Evolutionary conservation across 1,139 yeast genomes (phyloP).

Genomic region (Kodamaea ohmeri): DNA sequence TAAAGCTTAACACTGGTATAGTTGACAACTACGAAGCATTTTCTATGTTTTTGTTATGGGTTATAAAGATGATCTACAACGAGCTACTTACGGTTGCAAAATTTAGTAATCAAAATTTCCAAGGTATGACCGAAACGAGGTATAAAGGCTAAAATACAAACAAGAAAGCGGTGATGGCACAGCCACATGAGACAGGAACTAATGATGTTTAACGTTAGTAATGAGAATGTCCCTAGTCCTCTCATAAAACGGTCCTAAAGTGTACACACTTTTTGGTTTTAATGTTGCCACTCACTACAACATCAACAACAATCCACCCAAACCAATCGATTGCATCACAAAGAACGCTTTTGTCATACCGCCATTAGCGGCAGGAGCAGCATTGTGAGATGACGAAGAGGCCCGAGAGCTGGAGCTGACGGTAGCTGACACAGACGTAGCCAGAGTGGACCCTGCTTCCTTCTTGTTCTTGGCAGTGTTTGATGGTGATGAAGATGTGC

Average conservation of each 20-base stretch:
- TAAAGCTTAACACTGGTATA: too few relatives aligned
- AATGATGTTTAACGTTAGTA: too few relatives aligned
- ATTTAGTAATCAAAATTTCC: too few relatives aligned
- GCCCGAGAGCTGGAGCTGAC: conserved; percentile 12
- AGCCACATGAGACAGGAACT: too few relatives aligned
- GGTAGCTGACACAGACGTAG: conserved; percentile 11
- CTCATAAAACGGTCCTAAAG: too few relatives aligned
- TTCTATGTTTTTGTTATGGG: too few relatives aligned
- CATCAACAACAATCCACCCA: conserved; percentile 22
- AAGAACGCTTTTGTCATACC: conserved; percentile 18
- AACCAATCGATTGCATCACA: conserved; percentile 19
- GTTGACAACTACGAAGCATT: too few relatives aligned
- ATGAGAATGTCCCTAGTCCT: too few relatives aligned
- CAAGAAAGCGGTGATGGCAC: too few relatives aligned
- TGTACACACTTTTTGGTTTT: too few relatives aligned
- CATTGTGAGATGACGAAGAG: conserved; percentile 11
- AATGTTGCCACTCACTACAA: background rate
- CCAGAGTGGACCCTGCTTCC: conserved; percentile 8
- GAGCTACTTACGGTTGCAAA: too few relatives aligned
- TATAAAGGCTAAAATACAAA: conserved; percentile 3
- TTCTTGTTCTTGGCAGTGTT: conserved; percentile 12
- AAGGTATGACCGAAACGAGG: conserved; percentile 5
- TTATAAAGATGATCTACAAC: too few relatives aligned
- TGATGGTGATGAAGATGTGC: conserved; percentile 13
- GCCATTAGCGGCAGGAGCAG: conserved; percentile 14